Base-by-base conservation (phyloP, 176 grass and related monocot genomes). In the Poa pratensis region DNA sequence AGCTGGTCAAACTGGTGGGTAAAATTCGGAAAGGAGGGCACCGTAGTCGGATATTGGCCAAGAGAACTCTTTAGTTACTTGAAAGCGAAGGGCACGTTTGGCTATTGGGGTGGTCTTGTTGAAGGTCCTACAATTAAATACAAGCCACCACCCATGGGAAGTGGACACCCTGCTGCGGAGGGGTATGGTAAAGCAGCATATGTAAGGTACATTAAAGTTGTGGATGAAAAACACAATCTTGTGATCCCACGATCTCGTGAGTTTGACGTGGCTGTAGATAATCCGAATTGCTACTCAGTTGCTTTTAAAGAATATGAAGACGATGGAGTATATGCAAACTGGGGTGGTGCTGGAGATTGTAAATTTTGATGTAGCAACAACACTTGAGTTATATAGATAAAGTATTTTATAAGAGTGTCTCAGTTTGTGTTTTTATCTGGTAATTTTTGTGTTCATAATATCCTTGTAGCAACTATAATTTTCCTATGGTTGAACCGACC, bases 81-180 rank as follows among this genome's bases (percentile, higher is more conserved):
- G 9, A 76, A 76, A 53, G 5, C 26, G 15, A 54, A 53, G 17
- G 73, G 49, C 12, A 54, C 49, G 2, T 10, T 55, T 55, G 73
- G 48, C 28, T 76, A n/a, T 35, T 76, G 50, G 73, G 73, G 73
- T 76, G 73, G 73, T 76, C 6, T 34, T 5, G 73, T 76, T 32
- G 73, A 54, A 53, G 73, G 73, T 1, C 73, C 73, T 34, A 55
- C 50, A 53, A 53, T 76, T 55, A 34, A 34, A 55, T 52, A 54
- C 3, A 52, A 34, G 9, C 73, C 73, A 76, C 73, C 73, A 37
- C 73, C 73, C 46, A 76, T 76, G 73, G 73, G 73, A 2, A 76
- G 73, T 2, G 73, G 73, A 12, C 73, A 76, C 73, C 28, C 50
- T n/a, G 73, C 50, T 34, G 35, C 28, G 6, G 73, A 76, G 50